phyloP scores from a whole-genome alignment of 805 yeast species.

The Sugiyamaella mastotermitis region DNA sequence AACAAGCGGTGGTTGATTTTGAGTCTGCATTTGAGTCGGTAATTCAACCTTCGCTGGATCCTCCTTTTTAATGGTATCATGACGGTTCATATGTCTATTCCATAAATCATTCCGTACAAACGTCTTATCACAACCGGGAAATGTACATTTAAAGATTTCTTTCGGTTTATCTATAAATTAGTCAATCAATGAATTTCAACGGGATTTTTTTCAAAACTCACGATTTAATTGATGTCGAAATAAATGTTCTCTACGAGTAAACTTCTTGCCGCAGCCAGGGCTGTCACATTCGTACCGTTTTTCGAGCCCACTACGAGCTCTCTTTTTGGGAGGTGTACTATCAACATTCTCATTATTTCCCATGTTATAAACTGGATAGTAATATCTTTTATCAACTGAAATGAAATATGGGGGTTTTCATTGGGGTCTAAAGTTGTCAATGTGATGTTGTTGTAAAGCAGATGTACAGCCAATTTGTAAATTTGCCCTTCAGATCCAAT shows the following conservation, averaged over 20 bases:
- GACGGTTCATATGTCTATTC: conserved; percentile 24
- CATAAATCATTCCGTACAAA: conserved; percentile 30
- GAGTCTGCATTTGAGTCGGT: too few species aligned
- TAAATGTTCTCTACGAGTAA: conserved; percentile 22
- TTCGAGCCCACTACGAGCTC: conserved; percentile 18
- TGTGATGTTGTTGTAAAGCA: too few species aligned
- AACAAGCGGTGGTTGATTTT: too few species aligned
- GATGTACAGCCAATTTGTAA: too few species aligned
- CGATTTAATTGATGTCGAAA: conserved; percentile 15
- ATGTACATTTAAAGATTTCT: conserved; percentile 10
- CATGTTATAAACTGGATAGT: too few species aligned
- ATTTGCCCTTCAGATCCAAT: too few species aligned
- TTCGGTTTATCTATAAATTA: conserved; percentile 14
- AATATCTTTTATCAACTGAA: too few species aligned
- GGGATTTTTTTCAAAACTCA: conserved; percentile 10
- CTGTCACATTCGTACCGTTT: conserved; percentile 25
- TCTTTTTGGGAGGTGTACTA: background rate
- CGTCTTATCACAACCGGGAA: conserved; percentile 25
- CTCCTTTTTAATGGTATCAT: too few species aligned
- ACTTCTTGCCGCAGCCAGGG: conserved; percentile 20
- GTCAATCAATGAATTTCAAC: conserved; percentile 12
- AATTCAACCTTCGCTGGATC: too few species aligned
- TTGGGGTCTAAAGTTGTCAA: too few species aligned
- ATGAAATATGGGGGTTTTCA: too few species aligned
- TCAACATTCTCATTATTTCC: background rate